Evolutionary conservation across 768 basidiomycete genomes (phyloP), one percentile per base, ranked within the genome.

Genomic region (Lactarius sanguifluus): DNA sequence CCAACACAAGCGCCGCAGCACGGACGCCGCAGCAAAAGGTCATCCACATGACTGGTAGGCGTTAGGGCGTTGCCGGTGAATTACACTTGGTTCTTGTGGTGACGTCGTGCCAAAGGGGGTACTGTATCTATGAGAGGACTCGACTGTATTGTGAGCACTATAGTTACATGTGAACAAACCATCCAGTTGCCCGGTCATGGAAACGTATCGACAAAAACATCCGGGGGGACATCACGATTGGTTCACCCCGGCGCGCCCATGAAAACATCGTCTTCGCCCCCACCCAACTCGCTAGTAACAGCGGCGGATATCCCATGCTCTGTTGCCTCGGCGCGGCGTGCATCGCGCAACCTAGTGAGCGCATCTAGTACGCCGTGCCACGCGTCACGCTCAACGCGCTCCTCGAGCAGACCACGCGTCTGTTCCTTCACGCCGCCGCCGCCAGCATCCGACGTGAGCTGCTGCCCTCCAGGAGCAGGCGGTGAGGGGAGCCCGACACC

Each of bases 281-380:
- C 15, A 23, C 47, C 23, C 20, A 0, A 6, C 43, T 45, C n/a
- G n/a, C 43, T 45, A 9, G n/a, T 45, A 10, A 47, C 9, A 10
- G 45, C 0, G 45, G n/a, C 45, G 10, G 47, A 23, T 12, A 25
- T 15, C 23, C 50, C 50, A 7, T 6, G 5, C 50, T 25, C 50
- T 5, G 50, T 25, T 13, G 13, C 43, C 59, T 45, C 59, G 7
- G 59, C 59, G 13, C 28, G 38, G 1, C 59, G 60, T 41, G 60
- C 61, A 38, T 66, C 60, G 20, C 50, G 59, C 34, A 68, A n/a
- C 28, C 58, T 61, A 62, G 77, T 80, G 47, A 93, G 82, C 68
- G 89, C 88, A 68, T 85, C 81, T 18, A 91, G 79, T 64, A 92
- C 86, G 23, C 86, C 86, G 62, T 83, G 81, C 91, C 91, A 93